These are phyloP conservation scores for Rhinocladiella mackenziei DNA, from an alignment of 2,329 filamentous ascomycete species.

Conservation along the genomic window DNA sequence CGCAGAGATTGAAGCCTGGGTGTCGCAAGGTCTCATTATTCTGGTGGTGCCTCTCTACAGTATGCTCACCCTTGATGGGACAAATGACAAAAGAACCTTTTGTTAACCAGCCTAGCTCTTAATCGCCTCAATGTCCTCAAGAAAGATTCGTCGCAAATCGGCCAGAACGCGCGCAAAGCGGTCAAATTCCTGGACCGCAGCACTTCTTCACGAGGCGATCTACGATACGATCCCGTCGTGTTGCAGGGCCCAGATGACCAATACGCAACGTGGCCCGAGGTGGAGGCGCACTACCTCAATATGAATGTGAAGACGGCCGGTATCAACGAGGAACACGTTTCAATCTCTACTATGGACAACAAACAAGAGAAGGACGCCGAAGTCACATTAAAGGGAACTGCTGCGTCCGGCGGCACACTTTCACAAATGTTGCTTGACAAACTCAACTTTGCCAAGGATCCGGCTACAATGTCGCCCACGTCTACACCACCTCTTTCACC, in stretches of 20 bases:
- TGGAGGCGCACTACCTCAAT: slow-evolving; percentile 42
- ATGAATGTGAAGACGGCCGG: slow-evolving; percentile 35
- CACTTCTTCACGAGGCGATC: slow-evolving; percentile 45
- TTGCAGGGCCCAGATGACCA: slow-evolving; percentile 50
- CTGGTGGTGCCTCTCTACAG: slow-evolving; percentile 52
- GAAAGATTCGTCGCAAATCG: slow-evolving; percentile 44
- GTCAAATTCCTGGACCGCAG: slow-evolving; percentile 51
- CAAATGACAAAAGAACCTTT: no score
- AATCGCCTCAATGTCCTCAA: slow-evolving; percentile 46
- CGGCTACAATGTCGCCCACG: slow-evolving; percentile 38
- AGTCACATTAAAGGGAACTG: slow-evolving; percentile 24
- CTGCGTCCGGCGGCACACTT: slow-evolving; percentile 35
- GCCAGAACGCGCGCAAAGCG: slow-evolving; percentile 49
- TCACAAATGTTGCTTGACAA: slow-evolving; percentile 48
- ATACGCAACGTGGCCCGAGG: slow-evolving; percentile 45
- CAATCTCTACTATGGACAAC: slow-evolving; percentile 8
- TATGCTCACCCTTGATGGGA: slow-evolving; percentile 31
- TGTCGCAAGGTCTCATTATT: slow-evolving; percentile 46
- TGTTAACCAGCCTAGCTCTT: slow-evolving; percentile 37
- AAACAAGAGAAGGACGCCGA: slow-evolving; percentile 19
- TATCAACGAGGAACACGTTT: slow-evolving; percentile 8
- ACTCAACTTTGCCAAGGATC: slow-evolving; percentile 45
- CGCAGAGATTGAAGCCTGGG: slow-evolving; percentile 52
- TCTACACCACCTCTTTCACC: slow-evolving; percentile 43
- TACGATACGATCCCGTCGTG: slow-evolving; percentile 41